These are phyloP conservation scores for Saccharomyces uvarum DNA, from an alignment of 1,139 yeast species.

Conservation along the genomic window DNA sequence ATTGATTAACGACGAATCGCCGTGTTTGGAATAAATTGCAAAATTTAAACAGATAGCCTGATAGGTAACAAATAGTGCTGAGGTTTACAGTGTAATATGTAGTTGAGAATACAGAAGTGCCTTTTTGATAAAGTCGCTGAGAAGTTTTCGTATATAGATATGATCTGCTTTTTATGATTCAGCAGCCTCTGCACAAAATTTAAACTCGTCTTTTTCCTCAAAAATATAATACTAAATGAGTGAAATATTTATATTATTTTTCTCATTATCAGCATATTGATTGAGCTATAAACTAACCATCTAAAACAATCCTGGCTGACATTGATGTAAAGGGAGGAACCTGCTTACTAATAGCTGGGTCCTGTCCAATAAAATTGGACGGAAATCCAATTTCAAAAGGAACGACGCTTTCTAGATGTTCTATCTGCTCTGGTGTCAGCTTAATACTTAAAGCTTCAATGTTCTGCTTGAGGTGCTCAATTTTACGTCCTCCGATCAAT, in stretches of 20 bases:
- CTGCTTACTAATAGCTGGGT: not conserved
- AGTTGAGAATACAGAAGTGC: too few species aligned
- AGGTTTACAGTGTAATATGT: too few species aligned
- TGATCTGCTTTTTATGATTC: too few species aligned
- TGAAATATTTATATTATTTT: too few species aligned
- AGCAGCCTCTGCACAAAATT: too few species aligned
- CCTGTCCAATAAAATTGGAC: not conserved
- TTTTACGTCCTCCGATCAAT: not conserved
- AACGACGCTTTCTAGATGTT: not conserved
- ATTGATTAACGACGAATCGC: too few species aligned
- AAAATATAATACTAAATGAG: not conserved
- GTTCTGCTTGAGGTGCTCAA: not conserved
- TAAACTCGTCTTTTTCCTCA: not conserved
- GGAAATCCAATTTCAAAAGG: not conserved
- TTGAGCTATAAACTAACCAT: not conserved
- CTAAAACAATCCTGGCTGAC: not conserved
- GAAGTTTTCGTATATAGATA: too few species aligned
- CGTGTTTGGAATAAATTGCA: too few species aligned
- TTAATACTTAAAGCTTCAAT: not conserved
- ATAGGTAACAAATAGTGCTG: too few species aligned
- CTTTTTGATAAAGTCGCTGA: too few species aligned
- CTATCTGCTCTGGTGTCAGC: not conserved
- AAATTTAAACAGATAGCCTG: too few species aligned
- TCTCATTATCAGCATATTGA: not conserved
- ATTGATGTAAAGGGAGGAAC: not conserved